A percentile compares a stretch with the other conserved stretches of the same genome.
Evolutionary conservation across 2,329 filamentous ascomycete species (phyloP).

Genomic region (Clathrospora elynae): DNA sequence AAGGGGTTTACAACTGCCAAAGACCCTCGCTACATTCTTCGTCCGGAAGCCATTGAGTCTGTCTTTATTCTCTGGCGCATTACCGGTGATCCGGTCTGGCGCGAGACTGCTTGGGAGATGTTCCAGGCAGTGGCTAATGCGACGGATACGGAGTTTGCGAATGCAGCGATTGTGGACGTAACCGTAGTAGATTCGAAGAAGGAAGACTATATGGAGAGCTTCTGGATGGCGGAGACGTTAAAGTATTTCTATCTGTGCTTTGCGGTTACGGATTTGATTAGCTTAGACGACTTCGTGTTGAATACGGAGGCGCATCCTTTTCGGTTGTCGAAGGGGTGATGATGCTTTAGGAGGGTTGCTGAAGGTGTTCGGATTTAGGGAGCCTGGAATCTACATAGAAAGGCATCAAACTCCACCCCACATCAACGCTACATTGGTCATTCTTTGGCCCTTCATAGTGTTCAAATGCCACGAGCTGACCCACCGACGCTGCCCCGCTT

Average conservation of each 20-base stretch:
- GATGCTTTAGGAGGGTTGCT: no score
- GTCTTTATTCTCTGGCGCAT: conserved; percentile 65
- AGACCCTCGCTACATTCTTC: conserved; percentile 53
- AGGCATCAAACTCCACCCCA: no score
- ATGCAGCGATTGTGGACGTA: conserved; percentile 53
- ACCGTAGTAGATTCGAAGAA: conserved; percentile 31
- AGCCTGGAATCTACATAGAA: no score
- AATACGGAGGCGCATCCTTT: conserved; percentile 60
- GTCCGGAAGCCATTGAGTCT: conserved; percentile 64
- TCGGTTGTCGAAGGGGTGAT: conserved; percentile 51
- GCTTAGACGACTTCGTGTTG: conserved; percentile 56
- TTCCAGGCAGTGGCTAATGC: conserved; percentile 49
- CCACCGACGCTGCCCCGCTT: conserved; percentile 20
- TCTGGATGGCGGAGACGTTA: conserved; percentile 57
- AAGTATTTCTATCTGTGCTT: conserved; percentile 59
- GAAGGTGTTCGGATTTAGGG: no score
- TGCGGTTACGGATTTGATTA: conserved; percentile 51
- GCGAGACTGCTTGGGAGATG: conserved; percentile 57
- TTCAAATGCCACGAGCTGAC: neutral
- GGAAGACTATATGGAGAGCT: conserved; percentile 50
- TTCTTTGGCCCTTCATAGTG: no score
- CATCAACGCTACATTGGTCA: no score
- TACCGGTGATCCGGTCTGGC: conserved; percentile 56
- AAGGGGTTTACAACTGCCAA: conserved; percentile 55
- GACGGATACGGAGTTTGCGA: conserved; percentile 50